These are phyloP conservation scores for Cladosporium colombiae DNA, from an alignment of 2,329 filamentous ascomycete genomes.

Conservation along the genomic window DNA sequence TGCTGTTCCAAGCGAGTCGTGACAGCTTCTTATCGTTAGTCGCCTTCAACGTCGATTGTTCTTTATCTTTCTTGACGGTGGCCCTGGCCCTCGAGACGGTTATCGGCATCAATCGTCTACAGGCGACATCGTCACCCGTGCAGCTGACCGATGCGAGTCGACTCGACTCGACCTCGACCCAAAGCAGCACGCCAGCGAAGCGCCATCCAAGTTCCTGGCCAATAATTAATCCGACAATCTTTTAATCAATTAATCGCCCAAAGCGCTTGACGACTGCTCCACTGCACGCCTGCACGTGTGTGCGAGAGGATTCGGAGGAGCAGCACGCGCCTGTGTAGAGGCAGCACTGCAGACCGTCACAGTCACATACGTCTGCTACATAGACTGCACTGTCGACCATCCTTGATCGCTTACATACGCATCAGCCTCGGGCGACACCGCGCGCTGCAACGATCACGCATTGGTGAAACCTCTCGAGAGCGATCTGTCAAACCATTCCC, in stretches of 20 bases:
- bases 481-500: constrained; percentile 3
- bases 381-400: neutral
- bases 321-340: neutral
- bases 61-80: neutral
- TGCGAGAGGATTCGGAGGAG: neutral
- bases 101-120: neutral
- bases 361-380: neutral
- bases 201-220: neutral
- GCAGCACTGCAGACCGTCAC: neutral
- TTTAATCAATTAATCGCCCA: neutral
- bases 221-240: neutral
- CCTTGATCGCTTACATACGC: constrained; percentile 5
- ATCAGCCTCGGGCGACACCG: constrained; percentile 8
- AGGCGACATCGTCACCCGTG: neutral
- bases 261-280: neutral
- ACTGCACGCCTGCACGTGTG: neutral
- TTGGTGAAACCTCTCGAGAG: constrained; percentile 6
- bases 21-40: neutral
- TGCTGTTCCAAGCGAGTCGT: neutral
- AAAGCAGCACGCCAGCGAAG: neutral
- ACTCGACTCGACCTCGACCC: neutral
- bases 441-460: neutral
- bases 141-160: neutral
- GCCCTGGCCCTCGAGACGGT: neutral
- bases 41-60: neutral